Evolutionary conservation across 805 yeast genomes (phyloP).

Genomic region (Cyberlindnera sargentensis): DNA sequence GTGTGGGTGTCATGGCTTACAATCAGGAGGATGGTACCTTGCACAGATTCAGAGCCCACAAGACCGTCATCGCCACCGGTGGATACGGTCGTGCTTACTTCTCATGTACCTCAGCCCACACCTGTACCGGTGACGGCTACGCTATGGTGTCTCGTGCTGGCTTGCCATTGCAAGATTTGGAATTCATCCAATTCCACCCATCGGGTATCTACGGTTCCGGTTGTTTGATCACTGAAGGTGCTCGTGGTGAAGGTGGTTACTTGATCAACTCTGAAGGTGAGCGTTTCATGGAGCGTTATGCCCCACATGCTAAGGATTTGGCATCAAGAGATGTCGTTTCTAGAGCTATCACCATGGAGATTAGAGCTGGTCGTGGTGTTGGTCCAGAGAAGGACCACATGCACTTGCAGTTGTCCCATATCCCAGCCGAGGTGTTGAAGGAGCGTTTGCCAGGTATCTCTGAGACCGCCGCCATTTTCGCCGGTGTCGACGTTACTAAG

Average conservation of each 20-base stretch:
- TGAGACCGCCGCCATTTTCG: slow-evolving; percentile 96
- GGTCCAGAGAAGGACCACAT: slow-evolving; percentile 96
- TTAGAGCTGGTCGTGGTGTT: slow-evolving; percentile 98
- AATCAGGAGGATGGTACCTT: slow-evolving; percentile 98
- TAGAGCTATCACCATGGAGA: slow-evolving; percentile 97
- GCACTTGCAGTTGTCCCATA: slow-evolving; percentile 86
- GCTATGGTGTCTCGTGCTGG: slow-evolving; percentile 99
- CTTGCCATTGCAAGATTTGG: slow-evolving; percentile 93
- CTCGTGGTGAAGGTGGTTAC: slow-evolving; percentile 99
- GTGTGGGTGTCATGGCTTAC: slow-evolving; percentile 96
- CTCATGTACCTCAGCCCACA: slow-evolving; percentile 98
- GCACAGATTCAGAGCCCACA: slow-evolving; percentile 96
- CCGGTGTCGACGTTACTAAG: slow-evolving; percentile 99
- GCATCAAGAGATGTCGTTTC: slow-evolving; percentile 98
- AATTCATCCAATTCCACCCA: slow-evolving; percentile 98
- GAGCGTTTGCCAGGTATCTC: slow-evolving; percentile 99
- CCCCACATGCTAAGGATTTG: slow-evolving; percentile 96
- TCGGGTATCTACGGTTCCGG: slow-evolving; percentile 99
- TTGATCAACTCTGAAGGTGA: slow-evolving; percentile 96
- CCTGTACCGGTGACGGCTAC: slow-evolving; percentile 98
- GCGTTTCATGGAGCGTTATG: slow-evolving; percentile 98
- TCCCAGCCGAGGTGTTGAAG: slow-evolving; percentile 84
- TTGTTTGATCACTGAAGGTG: slow-evolving; percentile 98
- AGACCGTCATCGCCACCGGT: slow-evolving; percentile 96
- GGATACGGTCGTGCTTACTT: slow-evolving; percentile 98